A percentile compares a stretch with the other conserved stretches of the same genome.
These are phyloP conservation scores for Drechslerella stenobrocha DNA, from an alignment of 2,329 filamentous ascomycete species.

Conservation along the genomic window DNA sequence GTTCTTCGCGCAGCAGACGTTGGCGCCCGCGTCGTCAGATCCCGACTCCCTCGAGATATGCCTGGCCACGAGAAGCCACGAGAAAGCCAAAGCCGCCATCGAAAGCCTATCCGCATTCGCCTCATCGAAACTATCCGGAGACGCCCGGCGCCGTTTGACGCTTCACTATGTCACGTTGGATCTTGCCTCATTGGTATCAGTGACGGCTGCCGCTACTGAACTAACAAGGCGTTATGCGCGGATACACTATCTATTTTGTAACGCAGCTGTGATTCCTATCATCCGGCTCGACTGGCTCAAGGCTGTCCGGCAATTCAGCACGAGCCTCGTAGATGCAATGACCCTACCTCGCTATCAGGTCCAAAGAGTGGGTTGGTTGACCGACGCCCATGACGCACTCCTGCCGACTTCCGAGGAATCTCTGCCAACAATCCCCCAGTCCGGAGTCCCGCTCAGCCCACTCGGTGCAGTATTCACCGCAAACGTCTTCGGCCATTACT, in stretches of 20 bases:
- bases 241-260: conserved; percentile 78
- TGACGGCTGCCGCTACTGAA: conserved; percentile 37
- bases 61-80: conserved; percentile 50
- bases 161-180: conserved; percentile 50
- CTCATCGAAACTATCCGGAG: conserved; percentile 10
- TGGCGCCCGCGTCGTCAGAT: conserved; percentile 1
- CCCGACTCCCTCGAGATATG: conserved; percentile 47
- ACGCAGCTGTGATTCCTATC: conserved; percentile 89
- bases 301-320: conserved; percentile 63
- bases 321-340: conserved; percentile 67
- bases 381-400: conserved; percentile 51
- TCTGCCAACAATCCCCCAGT: conserved; percentile 59
- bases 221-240: conserved; percentile 61
- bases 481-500: conserved; percentile 93
- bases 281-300: conserved; percentile 71
- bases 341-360: conserved; percentile 81
- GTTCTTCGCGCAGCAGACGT: conserved; percentile 43
- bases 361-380: conserved; percentile 59
- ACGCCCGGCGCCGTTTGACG: conserved; percentile 17
- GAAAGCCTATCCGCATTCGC: conserved; percentile 44
- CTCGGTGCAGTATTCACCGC: conserved; percentile 84
- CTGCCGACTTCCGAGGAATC: conserved; percentile 45
- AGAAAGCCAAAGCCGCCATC: conserved; percentile 49
- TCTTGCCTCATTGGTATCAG: conserved; percentile 50
- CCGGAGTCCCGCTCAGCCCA: conserved; percentile 1